A percentile compares a stretch with the other conserved stretches of the same genome.
Evolutionary conservation across 1,284 basidiomycete species (phyloP).

Genomic region (Pisolithus thermaeus): DNA sequence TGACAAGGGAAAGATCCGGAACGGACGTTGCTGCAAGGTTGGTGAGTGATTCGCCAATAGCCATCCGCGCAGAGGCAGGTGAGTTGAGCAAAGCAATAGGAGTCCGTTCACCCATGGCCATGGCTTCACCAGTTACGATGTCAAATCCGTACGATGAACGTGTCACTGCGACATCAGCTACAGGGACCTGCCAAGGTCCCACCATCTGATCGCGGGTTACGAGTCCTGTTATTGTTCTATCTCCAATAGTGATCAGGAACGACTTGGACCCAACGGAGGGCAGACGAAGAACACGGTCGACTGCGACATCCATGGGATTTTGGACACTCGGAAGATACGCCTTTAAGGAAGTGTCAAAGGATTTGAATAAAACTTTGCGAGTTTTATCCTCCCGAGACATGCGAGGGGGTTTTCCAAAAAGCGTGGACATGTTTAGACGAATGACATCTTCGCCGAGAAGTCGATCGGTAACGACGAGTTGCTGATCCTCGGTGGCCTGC

Average conservation of each 20-base stretch:
- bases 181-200: slow-evolving; percentile 97
- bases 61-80: slow-evolving; percentile 92
- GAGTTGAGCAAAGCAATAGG: slow-evolving; percentile 86
- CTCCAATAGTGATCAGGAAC: slow-evolving; percentile 98
- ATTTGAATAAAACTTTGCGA: slow-evolving; percentile 40
- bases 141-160: slow-evolving; percentile 92
- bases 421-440: slow-evolving; percentile 87
- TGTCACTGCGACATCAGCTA: slow-evolving; percentile 96
- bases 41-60: slow-evolving; percentile 89
- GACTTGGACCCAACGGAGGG: slow-evolving; percentile 94
- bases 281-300: slow-evolving; percentile 81
- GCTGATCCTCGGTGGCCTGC: slow-evolving; percentile 73
- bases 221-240: slow-evolving; percentile 90
- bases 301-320: slow-evolving; percentile 55
- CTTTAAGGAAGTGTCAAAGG: slow-evolving; percentile 72
- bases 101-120: slow-evolving; percentile 97
- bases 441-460: slow-evolving; percentile 80
- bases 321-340: slow-evolving; percentile 52
- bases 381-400: slow-evolving; percentile 78
- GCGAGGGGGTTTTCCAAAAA: slow-evolving; percentile 95
- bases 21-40: slow-evolving; percentile 86
- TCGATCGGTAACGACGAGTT: slow-evolving; percentile 87
- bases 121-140: slow-evolving; percentile 83
- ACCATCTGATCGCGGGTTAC: slow-evolving; percentile 98
- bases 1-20: slow-evolving; percentile 69